phyloP scores from a whole-genome alignment of 495 filamentous ascomycete species.

The Stereocaulon alpinum region DNA sequence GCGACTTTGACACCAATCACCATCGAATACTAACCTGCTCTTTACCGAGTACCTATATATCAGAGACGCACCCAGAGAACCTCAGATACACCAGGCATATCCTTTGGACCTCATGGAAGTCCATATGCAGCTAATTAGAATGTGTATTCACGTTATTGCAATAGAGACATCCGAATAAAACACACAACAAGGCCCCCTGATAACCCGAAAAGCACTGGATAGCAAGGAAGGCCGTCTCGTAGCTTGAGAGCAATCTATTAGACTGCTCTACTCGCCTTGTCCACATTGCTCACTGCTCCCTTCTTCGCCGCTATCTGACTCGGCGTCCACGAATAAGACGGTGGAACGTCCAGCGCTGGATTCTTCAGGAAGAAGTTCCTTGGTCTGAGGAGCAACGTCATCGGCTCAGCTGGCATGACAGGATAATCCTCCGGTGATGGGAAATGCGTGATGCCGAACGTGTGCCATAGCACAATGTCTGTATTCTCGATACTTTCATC shows the following conservation, averaged over 20 bases:
- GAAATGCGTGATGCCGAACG: conserved; percentile 89
- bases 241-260: background rate
- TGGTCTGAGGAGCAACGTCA: conserved; percentile 74
- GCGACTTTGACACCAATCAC: no score
- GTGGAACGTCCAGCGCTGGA: conserved; percentile 78
- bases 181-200: no score
- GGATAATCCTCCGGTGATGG: conserved; percentile 89
- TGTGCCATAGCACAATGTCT: conserved; percentile 92
- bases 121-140: no score
- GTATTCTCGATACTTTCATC: conserved; percentile 73
- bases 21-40: no score
- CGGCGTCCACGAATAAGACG: conserved; percentile 64
- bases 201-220: no score
- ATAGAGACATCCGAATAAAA: no score
- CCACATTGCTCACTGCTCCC: conserved; percentile 28
- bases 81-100: no score
- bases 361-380: conserved; percentile 82
- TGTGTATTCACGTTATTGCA: no score
- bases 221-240: background rate
- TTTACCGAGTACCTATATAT: no score
- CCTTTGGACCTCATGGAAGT: no score
- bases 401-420: conserved; percentile 87
- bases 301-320: conserved; percentile 47
- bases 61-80: no score
- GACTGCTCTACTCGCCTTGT: conserved; percentile 7